Base-by-base conservation (phyloP, 2,329 filamentous ascomycete species). In the Madurella mycetomatis region DNA sequence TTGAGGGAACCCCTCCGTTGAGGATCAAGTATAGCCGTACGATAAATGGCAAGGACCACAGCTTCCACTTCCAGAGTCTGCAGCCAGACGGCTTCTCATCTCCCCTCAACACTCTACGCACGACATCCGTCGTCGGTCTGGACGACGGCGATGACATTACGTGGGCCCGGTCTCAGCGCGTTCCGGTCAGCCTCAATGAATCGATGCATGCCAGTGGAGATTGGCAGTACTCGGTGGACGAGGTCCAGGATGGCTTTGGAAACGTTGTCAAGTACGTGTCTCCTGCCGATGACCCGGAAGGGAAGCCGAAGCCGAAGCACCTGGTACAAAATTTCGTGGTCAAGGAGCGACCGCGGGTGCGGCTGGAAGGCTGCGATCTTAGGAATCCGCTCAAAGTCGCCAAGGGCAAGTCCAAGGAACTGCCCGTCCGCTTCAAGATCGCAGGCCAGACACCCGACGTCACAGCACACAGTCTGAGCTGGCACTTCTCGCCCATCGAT, bases 11-110 rank as follows among this genome's bases (percentile, higher is more conserved):
- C 0, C 90, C 95, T 2, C 94, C 94, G 2, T 77, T 99, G 60
- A 92, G 92, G 68, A 88, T 99, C 63, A 89, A 90, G 63, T 99
- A 99, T 71, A 94, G 90, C 64, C 87, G 91, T 51, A 86, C 85
- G 7, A 85, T 96, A 62, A 96, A 97, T 63, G 84, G 85, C 57
- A 86, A 88, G 60, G 85, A 95, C 60, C 85, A 86, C 63, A 89
- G 88, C 56, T 90, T 92, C 62, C 90, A 92, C 59, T 92, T 95
- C 63, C 92, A 97, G 70, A 96, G 90, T 65, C 83, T 99, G 43
- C 92, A 96, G 64, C 92, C 94, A 0, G 91, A 96, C 47, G 88
- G 89, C 37, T 86, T 92, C 64, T 77, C 81, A 2, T 95, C 90
- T 1, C 90, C 91, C 1, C 75, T 95, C n/a, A 80, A 80, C 47